phyloP scores from a whole-genome alignment of 495 filamentous ascomycete genomes.

The Aspergillus sclerotioniger region DNA sequence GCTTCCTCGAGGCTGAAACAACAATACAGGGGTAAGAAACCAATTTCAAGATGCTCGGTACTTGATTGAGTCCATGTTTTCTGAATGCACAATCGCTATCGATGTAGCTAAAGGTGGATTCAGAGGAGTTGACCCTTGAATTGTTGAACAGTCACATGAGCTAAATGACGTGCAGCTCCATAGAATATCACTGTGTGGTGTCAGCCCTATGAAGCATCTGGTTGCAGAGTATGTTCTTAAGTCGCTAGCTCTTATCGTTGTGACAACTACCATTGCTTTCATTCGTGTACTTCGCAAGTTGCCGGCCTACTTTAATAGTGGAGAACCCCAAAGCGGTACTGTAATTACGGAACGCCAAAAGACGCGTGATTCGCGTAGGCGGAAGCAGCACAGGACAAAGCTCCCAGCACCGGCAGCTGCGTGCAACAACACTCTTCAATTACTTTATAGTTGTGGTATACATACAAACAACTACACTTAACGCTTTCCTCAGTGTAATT shows the following conservation, averaged over 20 bases:
- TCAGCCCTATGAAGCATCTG: no score
- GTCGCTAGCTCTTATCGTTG: no score
- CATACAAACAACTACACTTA: neutral
- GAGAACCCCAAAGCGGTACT: conserved; percentile 20
- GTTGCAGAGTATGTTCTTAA: no score
- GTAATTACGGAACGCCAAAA: conserved; percentile 30
- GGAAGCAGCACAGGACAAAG: neutral
- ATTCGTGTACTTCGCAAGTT: no score
- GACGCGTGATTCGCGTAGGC: conserved; percentile 29
- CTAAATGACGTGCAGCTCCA: no score
- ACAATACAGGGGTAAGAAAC: no score
- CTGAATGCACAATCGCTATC: neutral
- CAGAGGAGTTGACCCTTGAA: no score
- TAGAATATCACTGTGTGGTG: no score
- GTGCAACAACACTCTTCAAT: neutral
- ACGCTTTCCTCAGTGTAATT: conserved; percentile 2
- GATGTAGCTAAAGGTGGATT: neutral
- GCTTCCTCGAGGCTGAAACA: no score
- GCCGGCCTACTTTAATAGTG: neutral
- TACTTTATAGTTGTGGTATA: neutral
- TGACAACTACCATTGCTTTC: no score
- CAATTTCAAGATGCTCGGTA: no score
- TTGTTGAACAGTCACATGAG: no score
- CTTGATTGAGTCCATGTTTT: neutral
- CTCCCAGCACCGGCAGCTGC: conserved; percentile 5